A percentile compares a stretch with the other conserved stretches of the same genome.
Conservation (phyloP, 768 basidiomycete genomes). For the Pisolithus tinctorius region DNA sequence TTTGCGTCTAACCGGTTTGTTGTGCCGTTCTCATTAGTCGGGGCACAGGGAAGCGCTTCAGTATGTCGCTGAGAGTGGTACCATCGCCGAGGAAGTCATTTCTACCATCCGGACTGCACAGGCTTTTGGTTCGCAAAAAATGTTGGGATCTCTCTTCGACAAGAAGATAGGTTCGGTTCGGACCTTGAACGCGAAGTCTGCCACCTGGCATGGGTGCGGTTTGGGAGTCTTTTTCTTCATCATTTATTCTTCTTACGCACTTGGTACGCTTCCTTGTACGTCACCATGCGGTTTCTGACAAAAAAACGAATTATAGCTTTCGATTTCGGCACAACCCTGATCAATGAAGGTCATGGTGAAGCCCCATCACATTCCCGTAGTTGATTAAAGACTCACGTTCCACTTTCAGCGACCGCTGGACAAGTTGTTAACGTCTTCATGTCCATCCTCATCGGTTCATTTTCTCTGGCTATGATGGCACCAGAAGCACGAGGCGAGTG, state of each 20-base stretch:
- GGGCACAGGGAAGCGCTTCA: constrained; percentile 50
- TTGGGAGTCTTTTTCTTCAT: constrained; percentile 77
- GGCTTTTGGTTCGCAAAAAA: constrained; percentile 79
- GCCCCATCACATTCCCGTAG: not conserved
- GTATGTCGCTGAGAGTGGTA: constrained; percentile 72
- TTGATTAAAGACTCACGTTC: not conserved
- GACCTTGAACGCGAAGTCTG: constrained; percentile 48
- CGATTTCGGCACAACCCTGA: constrained; percentile 82
- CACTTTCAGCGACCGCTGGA: constrained; percentile 51
- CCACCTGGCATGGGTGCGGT: constrained; percentile 53
- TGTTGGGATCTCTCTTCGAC: constrained; percentile 62
- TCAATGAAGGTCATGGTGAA: constrained; percentile 51
- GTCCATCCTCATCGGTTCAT: constrained; percentile 83
- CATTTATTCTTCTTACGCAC: constrained; percentile 69
- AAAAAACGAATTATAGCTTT: constrained; percentile 50
- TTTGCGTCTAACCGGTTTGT: not conserved
- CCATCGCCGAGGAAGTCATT: constrained; percentile 89
- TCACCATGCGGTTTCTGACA: not conserved
- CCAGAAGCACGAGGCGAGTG: constrained; percentile 77
- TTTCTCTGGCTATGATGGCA: constrained; percentile 76
- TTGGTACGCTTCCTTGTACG: constrained; percentile 35
- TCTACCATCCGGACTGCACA: constrained; percentile 85
- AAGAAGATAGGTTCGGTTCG: constrained; percentile 47
- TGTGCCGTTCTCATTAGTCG: not conserved
- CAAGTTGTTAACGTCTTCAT: constrained; percentile 79